Evolutionary conservation across 2,329 filamentous ascomycete genomes (phyloP).

Genomic region (Dactylellina haptotyla): DNA sequence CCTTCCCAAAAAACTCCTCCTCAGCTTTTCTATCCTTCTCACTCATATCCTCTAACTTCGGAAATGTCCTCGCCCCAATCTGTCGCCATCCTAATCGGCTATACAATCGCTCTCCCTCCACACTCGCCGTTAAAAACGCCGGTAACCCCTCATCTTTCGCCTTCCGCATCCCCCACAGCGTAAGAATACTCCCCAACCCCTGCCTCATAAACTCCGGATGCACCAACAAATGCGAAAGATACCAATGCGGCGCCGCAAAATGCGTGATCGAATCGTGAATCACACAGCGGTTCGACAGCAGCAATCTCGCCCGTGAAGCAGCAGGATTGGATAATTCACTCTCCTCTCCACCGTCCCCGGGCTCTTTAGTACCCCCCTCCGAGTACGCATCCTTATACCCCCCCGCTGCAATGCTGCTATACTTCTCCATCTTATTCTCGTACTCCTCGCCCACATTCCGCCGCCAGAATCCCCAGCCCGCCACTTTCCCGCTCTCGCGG

Average conservation of each 20-base stretch:
- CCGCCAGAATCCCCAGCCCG: constrained; percentile 38
- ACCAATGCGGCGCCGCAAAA: constrained; percentile 26
- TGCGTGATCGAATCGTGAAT: constrained; percentile 1
- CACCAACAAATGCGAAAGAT: constrained; percentile 43
- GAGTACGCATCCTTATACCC: background rate
- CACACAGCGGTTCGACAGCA: background rate
- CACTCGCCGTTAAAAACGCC: constrained; percentile 20
- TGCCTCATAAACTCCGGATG: constrained; percentile 25
- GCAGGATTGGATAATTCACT: constrained; percentile 4
- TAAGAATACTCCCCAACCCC: constrained; percentile 6
- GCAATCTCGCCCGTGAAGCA: constrained; percentile 3
- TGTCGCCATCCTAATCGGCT: constrained; percentile 18
- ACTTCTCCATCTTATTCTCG: constrained; percentile 12
- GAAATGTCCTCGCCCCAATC: constrained; percentile 15
- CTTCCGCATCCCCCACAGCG: constrained; percentile 34
- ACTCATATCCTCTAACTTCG: constrained; percentile 30
- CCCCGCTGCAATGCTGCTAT: background rate
- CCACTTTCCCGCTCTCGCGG: background rate
- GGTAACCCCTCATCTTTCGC: constrained; percentile 6
- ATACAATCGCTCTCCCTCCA: constrained; percentile 31
- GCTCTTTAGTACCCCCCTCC: background rate
- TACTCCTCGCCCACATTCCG: background rate
- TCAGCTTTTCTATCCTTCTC: constrained; percentile 30
- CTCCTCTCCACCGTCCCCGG: background rate
- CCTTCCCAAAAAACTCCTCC: constrained; percentile 24